Evolutionary conservation across 768 basidiomycete genomes (phyloP), one percentile per base, ranked within the genome.

Genomic region (Termitomyces sp.): DNA sequence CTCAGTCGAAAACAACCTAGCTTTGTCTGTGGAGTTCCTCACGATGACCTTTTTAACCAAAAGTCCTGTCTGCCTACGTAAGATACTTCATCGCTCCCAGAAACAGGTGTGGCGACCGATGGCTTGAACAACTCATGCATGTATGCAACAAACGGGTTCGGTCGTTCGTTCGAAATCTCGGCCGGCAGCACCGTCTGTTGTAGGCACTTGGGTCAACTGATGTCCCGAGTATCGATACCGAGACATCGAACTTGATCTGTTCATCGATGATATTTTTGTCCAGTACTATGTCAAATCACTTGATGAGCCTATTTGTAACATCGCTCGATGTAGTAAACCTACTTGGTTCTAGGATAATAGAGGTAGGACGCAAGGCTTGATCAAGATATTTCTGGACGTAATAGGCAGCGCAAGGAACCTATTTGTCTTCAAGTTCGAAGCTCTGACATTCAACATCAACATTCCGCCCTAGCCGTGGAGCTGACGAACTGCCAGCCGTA

Each of bases 381-480:
- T 37, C 26, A 18, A 37, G 9, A 34, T 55, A 24, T 58, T 34
- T 29, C 48, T 54, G 46, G 24, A 58, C 57, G 57, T 58, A 58
- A 58, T 53, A 54, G 29, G 46, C 52, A 39, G 12, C 29, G 39
- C 36, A 41, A 20, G 53, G 56, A 20, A 55, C 22, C 47, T 47
- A 34, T 51, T 54, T 49, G 51, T 48, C 47, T 59, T 51, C n/a
- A n/a, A n/a, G n/a, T n/a, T n/a, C 44, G 56, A 59, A 54, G 51
- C 51, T 48, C 58, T 58, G 56, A 56, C 58, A 55, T 48, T 62
- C 59, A 53, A 57, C 47, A 59, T 59, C 55, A 73, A 75, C 73
- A 75, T 73, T 69, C 73, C 69, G 70, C 73, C 73, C 71, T 74
- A 71, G 65, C 53, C 61, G 55, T 58, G 50, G 64, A 51, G 67